These are phyloP conservation scores for Bipolaris cookei DNA, from an alignment of 2,329 filamentous ascomycete genomes.

Conservation along the genomic window DNA sequence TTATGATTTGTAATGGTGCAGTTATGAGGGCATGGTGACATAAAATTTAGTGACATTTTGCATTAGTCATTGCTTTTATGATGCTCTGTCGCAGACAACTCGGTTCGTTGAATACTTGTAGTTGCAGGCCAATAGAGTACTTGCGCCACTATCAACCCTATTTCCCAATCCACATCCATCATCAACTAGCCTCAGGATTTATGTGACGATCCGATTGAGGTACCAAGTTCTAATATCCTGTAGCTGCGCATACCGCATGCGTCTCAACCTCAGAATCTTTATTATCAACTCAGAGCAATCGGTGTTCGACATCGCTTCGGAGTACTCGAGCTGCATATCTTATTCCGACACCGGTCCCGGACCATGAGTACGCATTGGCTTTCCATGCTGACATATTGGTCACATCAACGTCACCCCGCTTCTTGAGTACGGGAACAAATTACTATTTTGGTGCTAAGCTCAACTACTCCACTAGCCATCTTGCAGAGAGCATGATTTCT, in stretches of 20 bases:
- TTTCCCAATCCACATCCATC: neutral
- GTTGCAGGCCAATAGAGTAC: too few relatives aligned
- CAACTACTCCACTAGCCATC: neutral
- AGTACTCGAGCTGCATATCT: neutral
- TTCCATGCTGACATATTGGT: slow-evolving; percentile 1
- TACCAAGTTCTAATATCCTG: neutral
- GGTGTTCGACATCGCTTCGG: neutral
- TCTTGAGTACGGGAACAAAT: neutral
- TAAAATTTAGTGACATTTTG: neutral
- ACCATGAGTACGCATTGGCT: neutral
- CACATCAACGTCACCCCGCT: slow-evolving; percentile 3
- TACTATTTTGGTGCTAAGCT: neutral
- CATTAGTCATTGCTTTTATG: too few relatives aligned
- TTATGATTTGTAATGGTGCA: too few relatives aligned
- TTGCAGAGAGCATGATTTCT: neutral
- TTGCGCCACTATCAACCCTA: neutral
- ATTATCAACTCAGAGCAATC: neutral
- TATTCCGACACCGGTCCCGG: slow-evolving; percentile 1
- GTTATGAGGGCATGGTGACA: too few relatives aligned
- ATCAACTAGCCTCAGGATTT: neutral
- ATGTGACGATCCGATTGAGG: neutral
- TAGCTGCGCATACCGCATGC: neutral
- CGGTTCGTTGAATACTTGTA: too few relatives aligned
- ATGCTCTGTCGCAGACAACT: too few relatives aligned
- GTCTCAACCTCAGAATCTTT: neutral